Percentiles rank a stretch among this genome's conserved stretches.
Conservation (phyloP, 345 rosid species). For the Populus tremula region DNA sequence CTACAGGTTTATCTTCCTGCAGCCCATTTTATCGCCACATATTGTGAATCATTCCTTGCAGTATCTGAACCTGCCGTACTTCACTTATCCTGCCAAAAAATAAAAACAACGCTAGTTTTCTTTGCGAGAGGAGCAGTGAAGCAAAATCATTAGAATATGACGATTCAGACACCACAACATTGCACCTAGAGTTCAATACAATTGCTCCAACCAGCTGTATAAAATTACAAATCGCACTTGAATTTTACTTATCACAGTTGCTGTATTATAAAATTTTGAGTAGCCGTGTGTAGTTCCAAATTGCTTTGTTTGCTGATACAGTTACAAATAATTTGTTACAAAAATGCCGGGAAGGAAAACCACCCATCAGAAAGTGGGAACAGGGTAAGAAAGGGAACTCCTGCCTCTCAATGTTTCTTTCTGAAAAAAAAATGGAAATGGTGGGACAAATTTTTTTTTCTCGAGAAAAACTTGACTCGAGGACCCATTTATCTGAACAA, state of each 20-base stretch:
- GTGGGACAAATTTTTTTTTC: background rate
- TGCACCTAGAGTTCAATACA: background rate
- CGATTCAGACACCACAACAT: background rate
- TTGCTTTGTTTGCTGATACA: background rate
- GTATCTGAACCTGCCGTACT: background rate
- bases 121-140: background rate
- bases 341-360: background rate
- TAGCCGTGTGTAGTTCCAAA: background rate
- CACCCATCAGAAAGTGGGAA: background rate
- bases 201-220: too few species aligned
- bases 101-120: background rate
- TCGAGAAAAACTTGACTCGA: background rate
- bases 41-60: background rate
- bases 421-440: background rate
- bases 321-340: background rate
- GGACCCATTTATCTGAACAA: background rate
- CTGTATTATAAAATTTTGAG: background rate
- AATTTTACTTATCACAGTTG: background rate
- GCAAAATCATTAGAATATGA: background rate
- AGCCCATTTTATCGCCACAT: background rate
- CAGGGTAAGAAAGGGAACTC: background rate
- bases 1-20: background rate
- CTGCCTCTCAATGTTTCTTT: slow-evolving; percentile 1
- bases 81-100: background rate
- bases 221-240: background rate